phyloP scores from a whole-genome alignment of 1,284 basidiomycete species.

The Trichosporon faecale region DNA sequence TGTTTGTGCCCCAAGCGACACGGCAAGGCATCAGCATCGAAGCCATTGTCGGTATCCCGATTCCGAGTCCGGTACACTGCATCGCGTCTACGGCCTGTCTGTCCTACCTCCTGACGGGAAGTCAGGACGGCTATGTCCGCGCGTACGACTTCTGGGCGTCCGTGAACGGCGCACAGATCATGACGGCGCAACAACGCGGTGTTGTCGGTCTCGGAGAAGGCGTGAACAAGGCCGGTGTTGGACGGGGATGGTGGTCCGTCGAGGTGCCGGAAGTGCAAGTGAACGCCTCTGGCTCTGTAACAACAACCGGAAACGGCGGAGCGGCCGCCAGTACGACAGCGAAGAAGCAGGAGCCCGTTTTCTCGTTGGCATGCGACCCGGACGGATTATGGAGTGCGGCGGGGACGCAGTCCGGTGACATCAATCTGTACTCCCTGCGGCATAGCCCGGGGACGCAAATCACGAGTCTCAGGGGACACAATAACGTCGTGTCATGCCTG shows the following conservation, averaged over 20 bases:
- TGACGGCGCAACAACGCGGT: conserved; percentile 84
- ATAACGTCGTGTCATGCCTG: conserved; percentile 80
- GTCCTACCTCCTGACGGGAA: conserved; percentile 83
- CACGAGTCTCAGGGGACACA: conserved; percentile 69
- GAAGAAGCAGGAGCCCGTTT: conserved; percentile 64
- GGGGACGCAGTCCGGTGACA: conserved; percentile 77
- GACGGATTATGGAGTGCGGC: conserved; percentile 87
- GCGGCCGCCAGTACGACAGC: neutral
- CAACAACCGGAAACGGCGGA: conserved; percentile 21
- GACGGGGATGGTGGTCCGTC: conserved; percentile 77
- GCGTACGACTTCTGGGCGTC: conserved; percentile 88
- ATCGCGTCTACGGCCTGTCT: conserved; percentile 82
- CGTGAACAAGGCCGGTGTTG: conserved; percentile 82
- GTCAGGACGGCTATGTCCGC: conserved; percentile 88
- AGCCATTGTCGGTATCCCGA: conserved; percentile 85
- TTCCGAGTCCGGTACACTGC: conserved; percentile 80
- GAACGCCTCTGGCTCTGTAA: neutral
- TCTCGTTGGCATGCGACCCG: conserved; percentile 80
- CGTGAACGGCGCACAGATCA: conserved; percentile 79
- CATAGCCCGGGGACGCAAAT: conserved; percentile 82
- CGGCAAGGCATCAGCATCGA: conserved; percentile 64
- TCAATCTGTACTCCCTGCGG: conserved; percentile 87
- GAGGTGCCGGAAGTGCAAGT: conserved; percentile 31
- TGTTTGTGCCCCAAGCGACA: conserved; percentile 31
- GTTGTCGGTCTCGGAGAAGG: conserved; percentile 88